A percentile compares a stretch with the other conserved stretches of the same genome.
Evolutionary conservation across 2,329 filamentous ascomycete species (phyloP).

Genomic region (Passalora sequoiae): DNA sequence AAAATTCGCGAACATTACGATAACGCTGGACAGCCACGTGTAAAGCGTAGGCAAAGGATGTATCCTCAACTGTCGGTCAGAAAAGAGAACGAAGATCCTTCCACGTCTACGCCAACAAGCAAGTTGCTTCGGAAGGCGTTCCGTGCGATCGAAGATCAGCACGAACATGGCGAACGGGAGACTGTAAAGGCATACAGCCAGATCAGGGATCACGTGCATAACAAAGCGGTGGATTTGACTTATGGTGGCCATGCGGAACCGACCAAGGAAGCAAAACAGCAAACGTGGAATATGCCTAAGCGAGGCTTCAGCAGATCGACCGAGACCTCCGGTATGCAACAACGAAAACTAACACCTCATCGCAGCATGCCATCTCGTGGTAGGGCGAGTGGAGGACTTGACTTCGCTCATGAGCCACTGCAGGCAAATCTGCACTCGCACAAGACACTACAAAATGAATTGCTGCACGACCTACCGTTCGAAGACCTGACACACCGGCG

Average conservation of each 20-base stretch:
- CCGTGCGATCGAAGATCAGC: constrained; percentile 3
- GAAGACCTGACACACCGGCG: no score
- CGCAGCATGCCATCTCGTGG: no score
- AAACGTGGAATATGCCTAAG: constrained; percentile 1
- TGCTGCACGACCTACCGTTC: constrained; percentile 11
- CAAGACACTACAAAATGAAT: no score
- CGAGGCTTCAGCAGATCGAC: constrained; percentile 9
- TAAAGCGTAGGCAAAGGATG: not conserved
- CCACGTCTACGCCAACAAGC: constrained; percentile 19
- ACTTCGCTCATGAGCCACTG: no score
- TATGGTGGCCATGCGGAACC: no score
- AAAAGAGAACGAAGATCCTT: constrained; percentile 19
- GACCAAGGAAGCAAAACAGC: no score
- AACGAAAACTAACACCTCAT: no score
- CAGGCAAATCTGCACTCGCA: no score
- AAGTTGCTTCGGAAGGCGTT: constrained; percentile 18
- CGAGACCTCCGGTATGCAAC: constrained; percentile 1
- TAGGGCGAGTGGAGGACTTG: no score
- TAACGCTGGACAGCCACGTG: not conserved
- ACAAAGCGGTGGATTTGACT: no score
- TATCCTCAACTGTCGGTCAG: not conserved
- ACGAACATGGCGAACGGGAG: no score
- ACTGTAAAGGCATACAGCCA: not conserved
- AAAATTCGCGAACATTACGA: constrained; percentile 4
- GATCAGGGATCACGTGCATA: no score